Evolutionary conservation across 177 flowering plant genomes (phyloP).

Genomic region (Vitis hybrid): DNA sequence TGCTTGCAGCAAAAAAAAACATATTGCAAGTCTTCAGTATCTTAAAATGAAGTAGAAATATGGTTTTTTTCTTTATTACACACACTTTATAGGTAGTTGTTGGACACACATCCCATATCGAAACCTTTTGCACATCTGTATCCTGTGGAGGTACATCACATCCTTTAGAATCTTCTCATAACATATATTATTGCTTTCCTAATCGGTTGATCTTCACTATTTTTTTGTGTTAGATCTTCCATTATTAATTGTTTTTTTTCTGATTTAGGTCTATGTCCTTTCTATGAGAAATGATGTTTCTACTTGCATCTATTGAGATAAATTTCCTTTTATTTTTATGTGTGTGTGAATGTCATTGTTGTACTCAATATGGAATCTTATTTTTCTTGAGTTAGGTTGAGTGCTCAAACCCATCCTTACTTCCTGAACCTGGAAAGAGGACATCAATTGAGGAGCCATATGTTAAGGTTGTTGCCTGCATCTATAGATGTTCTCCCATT

Average conservation of each 20-base stretch:
- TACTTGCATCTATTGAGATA: neutral
- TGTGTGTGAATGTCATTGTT: neutral
- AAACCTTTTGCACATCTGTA: no score
- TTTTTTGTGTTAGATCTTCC: neutral
- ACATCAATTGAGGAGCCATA: slow-evolving; percentile 84
- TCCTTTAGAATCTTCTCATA: no score
- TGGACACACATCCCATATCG: no score
- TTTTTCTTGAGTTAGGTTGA: slow-evolving; percentile 57
- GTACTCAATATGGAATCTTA: neutral
- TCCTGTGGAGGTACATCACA: no score
- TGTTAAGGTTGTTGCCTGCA: slow-evolving; percentile 68
- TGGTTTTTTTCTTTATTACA: no score
- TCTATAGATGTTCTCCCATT: neutral
- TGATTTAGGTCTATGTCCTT: neutral
- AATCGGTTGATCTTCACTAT: neutral
- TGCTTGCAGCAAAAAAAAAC: no score
- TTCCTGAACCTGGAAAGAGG: slow-evolving; percentile 89
- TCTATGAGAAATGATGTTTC: no score
- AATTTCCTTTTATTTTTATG: neutral
- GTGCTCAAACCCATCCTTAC: slow-evolving; percentile 93
- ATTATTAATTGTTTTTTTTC: neutral
- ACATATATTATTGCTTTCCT: neutral
- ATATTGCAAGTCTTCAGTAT: no score
- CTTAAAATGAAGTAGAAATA: no score
- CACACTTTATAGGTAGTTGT: no score